Percentiles rank a stretch among this genome's conserved stretches.
phyloP scores from a whole-genome alignment of 2,329 filamentous ascomycete genomes.

The Elsinoe necatrix region DNA sequence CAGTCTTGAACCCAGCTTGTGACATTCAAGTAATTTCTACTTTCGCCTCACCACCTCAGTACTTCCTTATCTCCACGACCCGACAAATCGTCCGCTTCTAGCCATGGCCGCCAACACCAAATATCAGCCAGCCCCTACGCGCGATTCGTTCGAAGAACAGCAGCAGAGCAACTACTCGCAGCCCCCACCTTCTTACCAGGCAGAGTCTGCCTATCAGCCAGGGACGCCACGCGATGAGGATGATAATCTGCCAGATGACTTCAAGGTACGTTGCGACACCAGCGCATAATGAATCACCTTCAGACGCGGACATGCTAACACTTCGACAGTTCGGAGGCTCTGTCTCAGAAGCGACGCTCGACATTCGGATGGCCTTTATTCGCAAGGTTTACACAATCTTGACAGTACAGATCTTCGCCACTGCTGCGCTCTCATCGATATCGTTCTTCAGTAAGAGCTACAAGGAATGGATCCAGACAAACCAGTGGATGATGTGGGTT shows the following conservation, averaged over 20 bases:
- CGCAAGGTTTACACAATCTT: constrained; percentile 79
- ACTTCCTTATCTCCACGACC: neutral
- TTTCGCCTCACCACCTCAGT: too few relatives aligned
- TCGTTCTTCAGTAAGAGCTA: constrained; percentile 79
- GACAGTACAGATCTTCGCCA: constrained; percentile 86
- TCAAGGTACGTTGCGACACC: constrained; percentile 57
- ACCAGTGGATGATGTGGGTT: constrained; percentile 75
- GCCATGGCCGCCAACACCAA: constrained; percentile 67
- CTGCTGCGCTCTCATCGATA: constrained; percentile 67
- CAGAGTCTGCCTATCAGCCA: constrained; percentile 48
- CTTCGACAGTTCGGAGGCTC: constrained; percentile 69
- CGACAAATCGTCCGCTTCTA: neutral
- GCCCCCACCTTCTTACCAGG: constrained; percentile 75
- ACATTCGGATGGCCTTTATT: constrained; percentile 55
- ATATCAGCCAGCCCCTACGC: constrained; percentile 74
- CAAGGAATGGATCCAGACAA: constrained; percentile 75
- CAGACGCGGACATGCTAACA: constrained; percentile 9
- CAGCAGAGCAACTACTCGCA: constrained; percentile 49
- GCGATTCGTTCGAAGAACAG: constrained; percentile 72
- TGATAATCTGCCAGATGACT: constrained; percentile 92
- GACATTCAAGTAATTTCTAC: too few relatives aligned
- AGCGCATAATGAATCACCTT: neutral
- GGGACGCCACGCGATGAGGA: constrained; percentile 62
- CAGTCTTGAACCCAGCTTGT: neutral
- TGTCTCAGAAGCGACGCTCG: constrained; percentile 85